Evolutionary conservation across 2,329 filamentous ascomycete species (phyloP), one percentile per base, ranked within the genome.

Genomic region (Bipolaris bicolor): DNA sequence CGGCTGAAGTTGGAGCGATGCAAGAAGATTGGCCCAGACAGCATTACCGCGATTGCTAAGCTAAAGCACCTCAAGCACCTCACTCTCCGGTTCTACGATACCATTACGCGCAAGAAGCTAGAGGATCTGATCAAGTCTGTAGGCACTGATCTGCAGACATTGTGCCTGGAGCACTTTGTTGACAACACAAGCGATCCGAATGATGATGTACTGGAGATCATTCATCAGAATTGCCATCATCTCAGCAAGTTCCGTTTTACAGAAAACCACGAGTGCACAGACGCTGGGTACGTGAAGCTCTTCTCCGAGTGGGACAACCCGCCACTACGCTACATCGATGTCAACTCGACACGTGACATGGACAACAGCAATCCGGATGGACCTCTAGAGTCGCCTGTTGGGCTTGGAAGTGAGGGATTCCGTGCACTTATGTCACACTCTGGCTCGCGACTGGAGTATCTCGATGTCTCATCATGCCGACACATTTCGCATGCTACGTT

Each of bases 401-500:
- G 93, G 1, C 82, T 97, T 31, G 91, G 89, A 50, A 89, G 87
- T 0, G 77, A 84, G 5, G 92, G 90, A 0, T 94, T 98, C 78
- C 80, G 83, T 62, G 90, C 91, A 0, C 78, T 97, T 41, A 97
- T 97, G 91, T 78, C 80, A 0, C 94, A 97, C 72, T 97, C 92
- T 0, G 90, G 91, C 3, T 71, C 78, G 1, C 81, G 78, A 10
- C 77, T 98, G 1, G 82, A 83, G 57, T 80, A 84, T 39, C 80
- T 98, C 33, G 90, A 96, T 69, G 81, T 97, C n/a, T 86, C 91
- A 13, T 90, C 89, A 0, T 96, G 92, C 71, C 88, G 94, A 3
- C 90, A 97, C 73, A 93, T 98, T 61, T 84, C 86, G 1, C 81
- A 84, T 33, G 78, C 84, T 15, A 87, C 90, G 0, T 92, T 97